Percentiles rank a stretch among this genome's conserved stretches.
Evolutionary conservation across 228 moss, liverwort and hornwort species (phyloP).

Genomic region (Sphagnum magellanicum): DNA sequence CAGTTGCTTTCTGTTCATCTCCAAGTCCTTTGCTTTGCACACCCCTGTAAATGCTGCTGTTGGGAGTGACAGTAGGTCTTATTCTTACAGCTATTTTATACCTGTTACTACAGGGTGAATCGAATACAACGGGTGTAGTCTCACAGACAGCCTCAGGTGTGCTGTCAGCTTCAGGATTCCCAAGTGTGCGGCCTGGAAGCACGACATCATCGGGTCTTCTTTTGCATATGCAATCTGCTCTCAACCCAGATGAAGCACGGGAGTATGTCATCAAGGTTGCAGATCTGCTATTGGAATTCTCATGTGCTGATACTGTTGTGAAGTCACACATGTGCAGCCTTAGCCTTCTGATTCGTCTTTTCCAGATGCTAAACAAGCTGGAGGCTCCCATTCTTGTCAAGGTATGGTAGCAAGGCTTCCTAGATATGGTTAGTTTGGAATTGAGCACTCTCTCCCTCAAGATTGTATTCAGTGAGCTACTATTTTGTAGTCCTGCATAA

Average conservation of each 20-base stretch:
- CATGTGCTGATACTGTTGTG: constrained; percentile 68
- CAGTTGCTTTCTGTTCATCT: too few relatives aligned
- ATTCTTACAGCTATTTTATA: background rate
- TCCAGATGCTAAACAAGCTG: constrained; percentile 83
- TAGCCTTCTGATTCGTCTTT: constrained; percentile 78
- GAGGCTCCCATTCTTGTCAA: constrained; percentile 82
- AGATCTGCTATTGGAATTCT: constrained; percentile 77
- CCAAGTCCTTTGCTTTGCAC: too few relatives aligned
- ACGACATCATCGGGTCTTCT: constrained; percentile 59
- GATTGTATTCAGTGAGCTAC: too few relatives aligned
- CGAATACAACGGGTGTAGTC: constrained; percentile 33
- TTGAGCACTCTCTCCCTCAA: too few relatives aligned
- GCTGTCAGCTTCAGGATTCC: constrained; percentile 60
- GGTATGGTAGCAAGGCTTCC: constrained; percentile 20
- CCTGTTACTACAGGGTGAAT: constrained; percentile 22
- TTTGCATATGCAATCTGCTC: constrained; percentile 50
- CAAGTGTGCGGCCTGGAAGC: constrained; percentile 52
- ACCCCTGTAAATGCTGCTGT: too few relatives aligned
- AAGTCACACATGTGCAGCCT: constrained; percentile 82
- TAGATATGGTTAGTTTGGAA: too few relatives aligned
- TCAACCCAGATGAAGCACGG: constrained; percentile 69
- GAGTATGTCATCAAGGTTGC: constrained; percentile 75
- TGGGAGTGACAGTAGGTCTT: too few relatives aligned
- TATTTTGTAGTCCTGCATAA: too few relatives aligned
- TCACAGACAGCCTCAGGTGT: constrained; percentile 73